phyloP scores from a whole-genome alignment of 2,329 filamentous ascomycete genomes.

The Incumbomyces delicatus region DNA sequence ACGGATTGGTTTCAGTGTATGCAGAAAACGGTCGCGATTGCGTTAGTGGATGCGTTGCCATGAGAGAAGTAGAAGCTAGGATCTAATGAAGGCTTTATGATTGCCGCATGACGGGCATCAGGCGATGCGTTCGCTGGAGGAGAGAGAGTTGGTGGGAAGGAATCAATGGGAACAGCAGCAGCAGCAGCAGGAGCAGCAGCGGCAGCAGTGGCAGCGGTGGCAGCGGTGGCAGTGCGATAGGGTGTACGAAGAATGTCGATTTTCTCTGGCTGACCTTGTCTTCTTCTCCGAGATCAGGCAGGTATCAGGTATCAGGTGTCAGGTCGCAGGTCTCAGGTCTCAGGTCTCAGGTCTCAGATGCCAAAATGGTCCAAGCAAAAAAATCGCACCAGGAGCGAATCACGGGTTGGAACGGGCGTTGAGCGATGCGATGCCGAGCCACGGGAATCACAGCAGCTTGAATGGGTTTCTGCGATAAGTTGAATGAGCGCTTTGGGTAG shows the following conservation, averaged over 20 bases:
- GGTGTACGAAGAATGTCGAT: too few relatives aligned
- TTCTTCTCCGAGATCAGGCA: too few relatives aligned
- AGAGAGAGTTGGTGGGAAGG: too few relatives aligned
- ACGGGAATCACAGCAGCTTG: not conserved
- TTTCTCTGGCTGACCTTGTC: too few relatives aligned
- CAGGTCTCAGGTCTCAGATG: too few relatives aligned
- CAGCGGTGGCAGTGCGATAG: too few relatives aligned
- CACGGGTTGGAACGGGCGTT: not conserved
- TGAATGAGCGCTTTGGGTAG: not conserved
- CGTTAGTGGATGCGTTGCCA: too few relatives aligned
- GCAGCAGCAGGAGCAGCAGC: too few relatives aligned
- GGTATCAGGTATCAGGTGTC: too few relatives aligned
- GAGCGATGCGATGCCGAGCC: not conserved
- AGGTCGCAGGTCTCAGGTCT: too few relatives aligned
- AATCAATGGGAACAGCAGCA: too few relatives aligned
- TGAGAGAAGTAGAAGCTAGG: not conserved
- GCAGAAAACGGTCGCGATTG: not conserved
- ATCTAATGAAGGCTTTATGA: not conserved
- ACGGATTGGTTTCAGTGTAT: constrained; percentile 5
- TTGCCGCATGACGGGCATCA: not conserved
- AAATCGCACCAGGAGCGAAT: not conserved
- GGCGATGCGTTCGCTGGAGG: not conserved
- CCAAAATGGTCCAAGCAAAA: not conserved
- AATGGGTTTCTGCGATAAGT: not conserved
- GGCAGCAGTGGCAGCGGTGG: too few relatives aligned